These are phyloP conservation scores for Favolaschia claudopus DNA, from an alignment of 768 basidiomycete genomes.

Conservation along the genomic window DNA sequence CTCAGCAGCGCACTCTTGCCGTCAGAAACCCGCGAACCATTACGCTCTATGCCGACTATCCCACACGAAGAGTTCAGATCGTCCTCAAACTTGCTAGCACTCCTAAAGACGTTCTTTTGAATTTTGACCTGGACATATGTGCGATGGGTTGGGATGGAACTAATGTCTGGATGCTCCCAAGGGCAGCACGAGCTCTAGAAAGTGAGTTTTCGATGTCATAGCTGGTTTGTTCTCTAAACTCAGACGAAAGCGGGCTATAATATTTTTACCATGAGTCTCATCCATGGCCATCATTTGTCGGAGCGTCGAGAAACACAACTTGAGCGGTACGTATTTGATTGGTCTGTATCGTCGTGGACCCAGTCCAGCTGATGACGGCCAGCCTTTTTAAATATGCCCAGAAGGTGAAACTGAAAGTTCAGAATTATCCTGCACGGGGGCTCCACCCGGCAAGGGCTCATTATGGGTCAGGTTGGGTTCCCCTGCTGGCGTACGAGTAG, in stretches of 20 bases:
- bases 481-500: too few relatives aligned
- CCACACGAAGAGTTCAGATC: slow-evolving; percentile 23
- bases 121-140: slow-evolving; percentile 29
- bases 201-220: slow-evolving; percentile 8
- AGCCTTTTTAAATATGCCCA: too few relatives aligned
- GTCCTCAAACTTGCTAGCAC: slow-evolving; percentile 26
- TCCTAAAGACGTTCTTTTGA: slow-evolving; percentile 21
- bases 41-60: slow-evolving; percentile 24
- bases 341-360: not conserved
- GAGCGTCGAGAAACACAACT: slow-evolving; percentile 22
- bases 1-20: slow-evolving; percentile 17
- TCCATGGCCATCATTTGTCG: slow-evolving; percentile 27
- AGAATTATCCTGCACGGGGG: too few relatives aligned
- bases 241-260: slow-evolving; percentile 19
- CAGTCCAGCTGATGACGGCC: too few relatives aligned
- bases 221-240: not conserved
- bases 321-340: not conserved
- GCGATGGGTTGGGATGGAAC: slow-evolving; percentile 24
- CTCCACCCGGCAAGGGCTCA: too few relatives aligned
- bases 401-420: too few relatives aligned
- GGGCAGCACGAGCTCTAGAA: slow-evolving; percentile 23
- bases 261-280: slow-evolving; percentile 27
- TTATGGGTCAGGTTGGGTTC: too few relatives aligned
- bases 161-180: slow-evolving; percentile 20
- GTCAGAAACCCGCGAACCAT: slow-evolving; percentile 29